Conservation (phyloP, 129 eudicot genomes). For the Ambrosia trifida region DNA sequence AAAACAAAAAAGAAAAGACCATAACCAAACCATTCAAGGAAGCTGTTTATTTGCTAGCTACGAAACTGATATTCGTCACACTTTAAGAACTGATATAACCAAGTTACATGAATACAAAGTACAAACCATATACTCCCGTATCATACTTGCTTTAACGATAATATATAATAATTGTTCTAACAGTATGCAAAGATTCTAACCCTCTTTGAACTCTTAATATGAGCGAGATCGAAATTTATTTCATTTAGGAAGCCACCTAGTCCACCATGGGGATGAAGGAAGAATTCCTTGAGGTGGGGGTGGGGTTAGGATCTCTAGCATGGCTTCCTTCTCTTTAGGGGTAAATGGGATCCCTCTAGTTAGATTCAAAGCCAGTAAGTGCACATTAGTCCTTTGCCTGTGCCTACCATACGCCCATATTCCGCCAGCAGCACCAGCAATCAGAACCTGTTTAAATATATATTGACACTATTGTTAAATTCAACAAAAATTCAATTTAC, state of each 20-base stretch:
- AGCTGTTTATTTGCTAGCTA: no score
- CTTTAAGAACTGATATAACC: not conserved
- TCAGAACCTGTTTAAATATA: slow-evolving; percentile 49
- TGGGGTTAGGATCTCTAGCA: slow-evolving; percentile 81
- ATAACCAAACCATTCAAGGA: not conserved
- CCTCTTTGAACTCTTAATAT: not conserved
- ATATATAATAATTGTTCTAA: not conserved
- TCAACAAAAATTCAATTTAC: not conserved
- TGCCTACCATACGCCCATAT: slow-evolving; percentile 79
- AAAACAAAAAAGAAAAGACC: not conserved
- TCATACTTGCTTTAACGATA: not conserved
- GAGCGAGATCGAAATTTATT: not conserved
- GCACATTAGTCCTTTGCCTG: slow-evolving; percentile 81
- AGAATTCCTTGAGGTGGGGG: slow-evolving; percentile 50
- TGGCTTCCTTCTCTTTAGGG: slow-evolving; percentile 80
- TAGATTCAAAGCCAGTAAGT: slow-evolving; percentile 77
- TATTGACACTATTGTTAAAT: not conserved
- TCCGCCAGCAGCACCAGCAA: slow-evolving; percentile 89
- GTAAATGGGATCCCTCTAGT: slow-evolving; percentile 85
- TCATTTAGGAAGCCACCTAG: slow-evolving; percentile 44
- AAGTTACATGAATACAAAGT: not conserved
- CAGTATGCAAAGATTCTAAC: not conserved
- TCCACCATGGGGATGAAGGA: slow-evolving; percentile 66
- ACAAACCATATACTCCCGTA: not conserved
- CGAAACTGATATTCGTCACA: not conserved